Base-by-base conservation (phyloP, 495 filamentous ascomycete species). In the Beverwykella pulmonaria region DNA sequence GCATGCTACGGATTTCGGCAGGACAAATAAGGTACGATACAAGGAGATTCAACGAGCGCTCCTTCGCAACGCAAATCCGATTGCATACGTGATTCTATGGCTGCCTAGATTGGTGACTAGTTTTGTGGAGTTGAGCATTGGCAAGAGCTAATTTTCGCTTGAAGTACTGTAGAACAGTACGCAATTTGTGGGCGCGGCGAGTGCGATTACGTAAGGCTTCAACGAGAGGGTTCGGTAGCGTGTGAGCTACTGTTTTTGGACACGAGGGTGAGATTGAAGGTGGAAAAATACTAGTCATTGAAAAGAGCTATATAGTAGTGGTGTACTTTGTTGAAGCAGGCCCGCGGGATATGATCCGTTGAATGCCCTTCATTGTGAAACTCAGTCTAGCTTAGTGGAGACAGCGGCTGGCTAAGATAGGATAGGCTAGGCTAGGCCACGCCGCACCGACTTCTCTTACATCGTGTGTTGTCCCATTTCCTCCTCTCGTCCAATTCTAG, bases 11-110 rank as follows among this genome's bases (percentile, higher is more conserved):
- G 50, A 53, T 29, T 53, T 53, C 20, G 50, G 5, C 7, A 27
- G 23, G 39, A 44, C 20, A 30, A 57, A 57, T 20, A 3, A 15
- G 25, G 34, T 15, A 23, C 30, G 29, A 12, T 23, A 57, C 32
- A 39, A 44, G 30, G 25, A 57, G 29, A 39, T 57, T 17, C 34
- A 44, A 30, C 14, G 29, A 17, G 34, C 34, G 20, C 29, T 57
- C 3, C 26, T 57, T 1, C 30, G 39, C 32, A 57, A 57, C 17
- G 34, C 34, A 22, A 41, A 57, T 39, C 53, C 53, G 3, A 44
- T 57, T 25, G 34, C 53, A 39, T 57, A 57, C 53, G 17, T 57
- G 30, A 15, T 57, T 39, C 53, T 57, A 20, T 57, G 53, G 53
- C 30, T 57, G 29, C 53, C 53, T 5, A 30, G 53, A 25, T 23